phyloP scores from a whole-genome alignment of 768 basidiomycete genomes.

The Auriscalpium microsporum region DNA sequence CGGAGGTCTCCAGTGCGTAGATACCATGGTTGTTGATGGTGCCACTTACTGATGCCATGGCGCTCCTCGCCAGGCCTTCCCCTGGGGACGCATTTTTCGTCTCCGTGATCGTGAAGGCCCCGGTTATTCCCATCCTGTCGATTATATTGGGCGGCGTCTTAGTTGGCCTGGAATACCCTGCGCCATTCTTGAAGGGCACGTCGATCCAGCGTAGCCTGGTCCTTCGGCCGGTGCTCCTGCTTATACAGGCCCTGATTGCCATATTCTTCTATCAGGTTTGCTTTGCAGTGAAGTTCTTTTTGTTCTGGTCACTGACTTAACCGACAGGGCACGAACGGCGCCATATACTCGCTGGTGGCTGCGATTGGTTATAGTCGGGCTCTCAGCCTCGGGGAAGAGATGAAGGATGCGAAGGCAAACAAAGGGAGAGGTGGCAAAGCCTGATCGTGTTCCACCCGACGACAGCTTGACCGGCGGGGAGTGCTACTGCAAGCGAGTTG shows the following conservation, averaged over 20 bases:
- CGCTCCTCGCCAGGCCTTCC: conserved; percentile 27
- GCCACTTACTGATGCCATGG: conserved; percentile 41
- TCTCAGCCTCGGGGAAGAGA: conserved; percentile 55
- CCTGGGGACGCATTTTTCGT: conserved; percentile 45
- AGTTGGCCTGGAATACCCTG: conserved; percentile 64
- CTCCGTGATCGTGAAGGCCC: conserved; percentile 65
- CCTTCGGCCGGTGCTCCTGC: conserved; percentile 51
- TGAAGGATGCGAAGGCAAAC: conserved; percentile 57
- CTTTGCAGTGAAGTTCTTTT: not conserved
- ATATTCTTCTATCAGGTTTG: conserved; percentile 73
- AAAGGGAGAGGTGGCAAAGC: conserved; percentile 50
- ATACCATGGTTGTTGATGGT: not conserved
- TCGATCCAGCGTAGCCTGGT: conserved; percentile 59
- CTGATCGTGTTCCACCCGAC: conserved; percentile 25
- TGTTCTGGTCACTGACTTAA: not conserved
- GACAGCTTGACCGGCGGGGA: conserved; percentile 14
- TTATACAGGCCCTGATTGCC: conserved; percentile 53
- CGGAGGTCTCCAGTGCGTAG: conserved; percentile 69
- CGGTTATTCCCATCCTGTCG: conserved; percentile 62
- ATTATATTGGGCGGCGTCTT: conserved; percentile 53
- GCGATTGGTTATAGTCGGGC: conserved; percentile 60
- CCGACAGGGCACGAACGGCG: conserved; percentile 71
- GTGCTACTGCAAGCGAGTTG: not conserved
- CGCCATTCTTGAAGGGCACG: conserved; percentile 46
- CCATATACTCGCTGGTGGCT: conserved; percentile 73